Evolutionary conservation across 306 rosid genomes (phyloP), one percentile per base, ranked within the genome.

Genomic region (Rosa rugosa): DNA sequence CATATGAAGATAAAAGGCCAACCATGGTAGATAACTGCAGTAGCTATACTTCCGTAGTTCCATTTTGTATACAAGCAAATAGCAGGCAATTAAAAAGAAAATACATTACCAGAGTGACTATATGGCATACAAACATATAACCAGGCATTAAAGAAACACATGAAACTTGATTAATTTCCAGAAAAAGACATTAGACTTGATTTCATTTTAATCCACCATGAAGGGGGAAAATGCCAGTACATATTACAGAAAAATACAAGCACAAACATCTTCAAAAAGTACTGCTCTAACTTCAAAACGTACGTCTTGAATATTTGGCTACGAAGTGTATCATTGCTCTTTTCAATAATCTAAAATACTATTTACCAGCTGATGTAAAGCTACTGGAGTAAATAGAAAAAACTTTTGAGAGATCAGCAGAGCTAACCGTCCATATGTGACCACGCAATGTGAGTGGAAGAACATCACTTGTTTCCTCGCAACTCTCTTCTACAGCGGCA

Each of bases 381-480:
- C 91, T 83, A 66, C 77, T 73, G 20, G 94, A 93, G 82, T 90
- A 93, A 69, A 86, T 86, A 42, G 85, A 70, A 85, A 75, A 86
- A 82, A 90, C 86, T 69, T 84, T 83, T 36, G 88, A 64, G 78
- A 93, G 89, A 91, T 91, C 88, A 3, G 89, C 80, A 62, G 94
- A 87, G 84, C 92, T 89, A 73, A 91, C 90, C 12, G 86, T 81
- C 98, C 98, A 93, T 80, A 79, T 78, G 87, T 91, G 97, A 72
- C 93, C 97, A 12, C 60, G 87, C 76, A 88, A 80, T 80, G 82
- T 74, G 51, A 73, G 91, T 17, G 91, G 97, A 86, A 88, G 90
- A 41, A 72, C 85, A 12, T 71, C 77, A 45, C 69, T 83, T 65
- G 78, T 78, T 80, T 89, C 91, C 82, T 85, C 88, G 69, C 83